Evolutionary conservation across 495 filamentous ascomycete species (phyloP).

Genomic region (Daldinia bambusicola): DNA sequence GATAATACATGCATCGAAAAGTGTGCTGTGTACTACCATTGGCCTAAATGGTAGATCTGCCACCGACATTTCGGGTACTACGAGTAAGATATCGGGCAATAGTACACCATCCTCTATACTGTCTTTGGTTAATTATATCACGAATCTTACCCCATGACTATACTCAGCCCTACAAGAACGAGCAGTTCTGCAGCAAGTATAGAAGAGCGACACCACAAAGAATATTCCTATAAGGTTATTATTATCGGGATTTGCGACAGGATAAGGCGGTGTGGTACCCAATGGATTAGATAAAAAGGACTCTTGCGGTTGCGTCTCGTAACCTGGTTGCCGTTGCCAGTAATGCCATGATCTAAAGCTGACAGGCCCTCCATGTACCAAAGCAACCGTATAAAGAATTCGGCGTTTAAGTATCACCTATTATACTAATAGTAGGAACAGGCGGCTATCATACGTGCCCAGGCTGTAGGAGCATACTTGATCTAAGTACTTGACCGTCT

Average conservation of each 20-base stretch:
- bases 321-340: not conserved
- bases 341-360: not conserved
- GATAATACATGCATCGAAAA: conserved; percentile 18
- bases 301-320: not conserved
- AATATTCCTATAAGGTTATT: not conserved
- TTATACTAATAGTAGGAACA: not conserved
- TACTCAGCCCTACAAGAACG: not conserved
- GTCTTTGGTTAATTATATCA: not conserved
- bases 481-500: conserved; percentile 12
- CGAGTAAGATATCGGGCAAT: conserved; percentile 9
- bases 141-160: not conserved
- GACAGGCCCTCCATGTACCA: not conserved
- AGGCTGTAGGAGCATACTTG: not conserved
- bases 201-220: not conserved
- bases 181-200: conserved; percentile 5
- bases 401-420: not conserved
- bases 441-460: not conserved
- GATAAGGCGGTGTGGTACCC: conserved; percentile 21
- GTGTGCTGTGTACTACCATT: conserved; percentile 12
- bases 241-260: conserved; percentile 1
- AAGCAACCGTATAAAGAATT: not conserved
- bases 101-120: not conserved
- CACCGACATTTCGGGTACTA: conserved; percentile 9
- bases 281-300: not conserved
- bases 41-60: conserved; percentile 17